phyloP scores from a whole-genome alignment of 1,284 basidiomycete genomes.

The Pulchroboletus neoregius region DNA sequence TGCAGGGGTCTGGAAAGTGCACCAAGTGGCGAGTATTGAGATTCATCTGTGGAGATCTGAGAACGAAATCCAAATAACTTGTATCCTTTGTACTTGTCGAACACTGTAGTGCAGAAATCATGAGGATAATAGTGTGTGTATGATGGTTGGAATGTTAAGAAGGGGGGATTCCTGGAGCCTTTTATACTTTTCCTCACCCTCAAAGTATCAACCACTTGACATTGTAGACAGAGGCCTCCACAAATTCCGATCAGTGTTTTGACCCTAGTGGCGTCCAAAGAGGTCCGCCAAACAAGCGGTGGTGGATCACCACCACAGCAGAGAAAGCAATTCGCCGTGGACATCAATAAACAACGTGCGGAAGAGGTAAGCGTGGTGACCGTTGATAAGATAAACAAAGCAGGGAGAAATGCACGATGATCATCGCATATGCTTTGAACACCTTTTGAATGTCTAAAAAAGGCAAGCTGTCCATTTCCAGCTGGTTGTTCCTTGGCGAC shows the following conservation, averaged over 20 bases:
- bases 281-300: slow-evolving; percentile 20
- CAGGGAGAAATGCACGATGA: slow-evolving; percentile 1
- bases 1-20: neutral
- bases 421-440: slow-evolving; percentile 6
- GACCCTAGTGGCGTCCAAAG: slow-evolving; percentile 15
- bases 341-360: neutral
- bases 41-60: neutral
- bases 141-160: neutral
- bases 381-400: slow-evolving; percentile 25
- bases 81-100: slow-evolving; percentile 3
- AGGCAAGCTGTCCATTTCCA: slow-evolving; percentile 9
- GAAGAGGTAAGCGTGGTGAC: slow-evolving; percentile 6
- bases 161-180: slow-evolving; percentile 1
- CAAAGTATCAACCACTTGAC: slow-evolving; percentile 8
- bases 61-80: neutral
- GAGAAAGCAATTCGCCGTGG: slow-evolving; percentile 12
- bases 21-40: slow-evolving; percentile 1
- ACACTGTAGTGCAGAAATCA: slow-evolving; percentile 6
- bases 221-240: slow-evolving; percentile 6
- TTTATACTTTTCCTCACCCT: slow-evolving; percentile 23
- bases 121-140: slow-evolving; percentile 1
- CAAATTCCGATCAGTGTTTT: slow-evolving; percentile 14
- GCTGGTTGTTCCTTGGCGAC: neutral
- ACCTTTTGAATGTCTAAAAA: slow-evolving; percentile 11
- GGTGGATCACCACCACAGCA: slow-evolving; percentile 11